Evolutionary conservation across 75 land plant species (phyloP).

Genomic region (Pinus taeda): DNA sequence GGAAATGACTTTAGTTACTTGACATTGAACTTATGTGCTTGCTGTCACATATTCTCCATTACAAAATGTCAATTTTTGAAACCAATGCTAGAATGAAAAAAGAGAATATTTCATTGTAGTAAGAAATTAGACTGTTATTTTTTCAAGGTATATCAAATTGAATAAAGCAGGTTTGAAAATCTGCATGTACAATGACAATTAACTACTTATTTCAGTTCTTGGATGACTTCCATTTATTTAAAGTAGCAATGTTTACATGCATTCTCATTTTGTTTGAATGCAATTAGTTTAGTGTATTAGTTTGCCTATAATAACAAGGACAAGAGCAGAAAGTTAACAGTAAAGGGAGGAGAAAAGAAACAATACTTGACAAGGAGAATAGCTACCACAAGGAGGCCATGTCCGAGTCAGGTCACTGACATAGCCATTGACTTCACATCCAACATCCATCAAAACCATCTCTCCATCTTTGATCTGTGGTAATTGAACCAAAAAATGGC

Average conservation of each 20-base stretch:
- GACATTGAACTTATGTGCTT: neutral
- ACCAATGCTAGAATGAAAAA: neutral
- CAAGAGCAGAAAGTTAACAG: neutral
- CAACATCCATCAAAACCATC: conserved; percentile 91
- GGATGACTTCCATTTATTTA: neutral
- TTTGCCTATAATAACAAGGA: neutral
- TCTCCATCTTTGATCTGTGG: conserved; percentile 64
- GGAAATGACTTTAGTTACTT: neutral
- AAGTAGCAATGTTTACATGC: neutral
- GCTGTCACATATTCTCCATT: neutral
- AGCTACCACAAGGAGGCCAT: conserved; percentile 90
- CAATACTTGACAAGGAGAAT: conserved; percentile 67
- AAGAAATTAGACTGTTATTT: neutral
- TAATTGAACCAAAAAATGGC: too few species aligned
- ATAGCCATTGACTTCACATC: conserved; percentile 95
- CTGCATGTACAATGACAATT: neutral
- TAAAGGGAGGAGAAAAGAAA: neutral
- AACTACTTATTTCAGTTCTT: neutral
- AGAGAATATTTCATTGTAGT: neutral
- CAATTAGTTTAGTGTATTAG: neutral
- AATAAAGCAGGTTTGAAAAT: neutral
- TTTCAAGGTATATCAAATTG: neutral
- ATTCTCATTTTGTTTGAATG: neutral
- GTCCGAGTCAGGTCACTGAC: conserved; percentile 97
- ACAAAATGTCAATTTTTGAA: neutral